phyloP scores from a whole-genome alignment of 495 filamentous ascomycete genomes.

The Haplographium delicatum region DNA sequence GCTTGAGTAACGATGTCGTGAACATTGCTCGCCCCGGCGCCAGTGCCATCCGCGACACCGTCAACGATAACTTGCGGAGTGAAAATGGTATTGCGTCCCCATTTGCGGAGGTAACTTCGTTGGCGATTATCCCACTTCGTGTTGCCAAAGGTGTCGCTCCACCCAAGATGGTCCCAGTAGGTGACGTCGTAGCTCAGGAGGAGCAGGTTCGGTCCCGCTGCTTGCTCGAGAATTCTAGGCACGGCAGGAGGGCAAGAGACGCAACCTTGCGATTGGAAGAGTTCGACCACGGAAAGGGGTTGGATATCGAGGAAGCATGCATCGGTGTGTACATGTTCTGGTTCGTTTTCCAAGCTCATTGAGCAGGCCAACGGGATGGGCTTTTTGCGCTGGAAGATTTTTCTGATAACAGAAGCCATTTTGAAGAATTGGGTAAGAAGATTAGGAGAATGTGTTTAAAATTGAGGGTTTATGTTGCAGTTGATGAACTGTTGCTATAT shows the following conservation, averaged over 20 bases:
- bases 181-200: conserved; percentile 19
- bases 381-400: conserved; percentile 20
- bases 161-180: conserved; percentile 17
- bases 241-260: conserved; percentile 15
- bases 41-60: conserved; percentile 20
- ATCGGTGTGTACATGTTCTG: conserved; percentile 16
- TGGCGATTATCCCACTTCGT: conserved; percentile 14
- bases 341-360: conserved; percentile 10
- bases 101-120: conserved; percentile 11
- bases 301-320: conserved; percentile 21
- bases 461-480: too few relatives aligned
- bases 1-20: neutral
- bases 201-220: conserved; percentile 14
- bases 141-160: conserved; percentile 16
- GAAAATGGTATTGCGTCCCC: conserved; percentile 17
- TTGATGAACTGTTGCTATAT: too few relatives aligned
- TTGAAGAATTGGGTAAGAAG: too few relatives aligned
- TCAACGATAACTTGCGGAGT: conserved; percentile 20
- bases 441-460: too few relatives aligned
- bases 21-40: conserved; percentile 7
- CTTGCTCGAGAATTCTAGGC: conserved; percentile 11
- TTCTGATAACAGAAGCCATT: conserved; percentile 13
- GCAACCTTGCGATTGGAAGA: conserved; percentile 22
- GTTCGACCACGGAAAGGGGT: conserved; percentile 16
- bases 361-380: conserved; percentile 15